Conservation (phyloP, 306 rosid species). For the Sicyos baderoa region DNA sequence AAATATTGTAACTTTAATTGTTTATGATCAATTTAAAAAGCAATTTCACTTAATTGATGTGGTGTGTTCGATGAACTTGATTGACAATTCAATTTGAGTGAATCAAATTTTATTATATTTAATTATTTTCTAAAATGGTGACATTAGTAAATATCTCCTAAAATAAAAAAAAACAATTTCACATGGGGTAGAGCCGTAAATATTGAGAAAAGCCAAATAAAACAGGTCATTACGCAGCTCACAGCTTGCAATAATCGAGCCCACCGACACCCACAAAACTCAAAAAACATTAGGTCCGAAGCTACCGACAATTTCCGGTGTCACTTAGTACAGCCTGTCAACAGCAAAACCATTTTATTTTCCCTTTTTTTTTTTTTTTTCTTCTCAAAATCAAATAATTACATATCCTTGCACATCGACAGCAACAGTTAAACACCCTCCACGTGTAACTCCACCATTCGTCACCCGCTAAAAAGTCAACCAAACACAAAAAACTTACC, state of each 20-base stretch:
- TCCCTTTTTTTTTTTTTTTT: background rate
- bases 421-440: conserved; percentile 12
- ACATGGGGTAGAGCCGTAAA: conserved; percentile 11
- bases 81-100: no score
- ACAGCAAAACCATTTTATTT: conserved; percentile 19
- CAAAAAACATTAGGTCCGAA: conserved; percentile 4
- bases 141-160: no score
- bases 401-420: background rate
- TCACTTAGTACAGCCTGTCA: conserved; percentile 36
- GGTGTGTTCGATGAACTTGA: no score
- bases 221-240: background rate
- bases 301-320: conserved; percentile 37
- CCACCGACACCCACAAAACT: conserved; percentile 55
- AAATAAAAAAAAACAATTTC: no score
- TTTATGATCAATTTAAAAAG: no score
- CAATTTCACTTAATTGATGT: no score
- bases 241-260: conserved; percentile 5
- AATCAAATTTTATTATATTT: no score
- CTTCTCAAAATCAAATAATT: background rate
- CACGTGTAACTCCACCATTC: background rate
- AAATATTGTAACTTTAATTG: no score
- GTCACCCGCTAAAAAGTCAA: background rate
- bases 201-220: background rate
- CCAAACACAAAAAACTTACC: background rate
- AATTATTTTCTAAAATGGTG: no score